phyloP scores from a whole-genome alignment of 768 basidiomycete species.

The Phylloporus sp. region DNA sequence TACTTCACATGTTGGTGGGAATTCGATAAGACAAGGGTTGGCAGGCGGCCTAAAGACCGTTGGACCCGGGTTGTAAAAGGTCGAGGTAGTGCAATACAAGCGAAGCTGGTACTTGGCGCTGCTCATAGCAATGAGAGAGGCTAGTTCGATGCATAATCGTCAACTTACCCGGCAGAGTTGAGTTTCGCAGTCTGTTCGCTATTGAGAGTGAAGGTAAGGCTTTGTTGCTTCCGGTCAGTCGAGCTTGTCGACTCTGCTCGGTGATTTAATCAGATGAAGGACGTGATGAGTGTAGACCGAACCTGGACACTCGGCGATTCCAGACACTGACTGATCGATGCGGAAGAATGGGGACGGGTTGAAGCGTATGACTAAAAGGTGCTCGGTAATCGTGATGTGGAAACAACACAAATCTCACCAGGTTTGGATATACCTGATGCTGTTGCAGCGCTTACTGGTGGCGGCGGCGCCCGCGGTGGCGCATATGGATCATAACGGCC shows the following conservation, averaged over 20 bases:
- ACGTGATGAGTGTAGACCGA: conserved; percentile 9
- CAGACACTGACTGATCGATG: conserved; percentile 60
- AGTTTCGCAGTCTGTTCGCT: conserved; percentile 62
- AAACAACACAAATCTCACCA: conserved; percentile 20
- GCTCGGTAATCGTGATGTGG: conserved; percentile 9
- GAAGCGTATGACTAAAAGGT: conserved; percentile 58
- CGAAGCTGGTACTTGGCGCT: conserved; percentile 77
- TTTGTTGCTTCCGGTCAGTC: conserved; percentile 69
- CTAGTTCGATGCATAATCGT: background rate
- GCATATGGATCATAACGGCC: conserved; percentile 65
- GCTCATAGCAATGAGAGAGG: conserved; percentile 10
- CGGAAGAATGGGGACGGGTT: conserved; percentile 76
- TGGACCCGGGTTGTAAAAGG: conserved; percentile 53
- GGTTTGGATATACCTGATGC: conserved; percentile 24
- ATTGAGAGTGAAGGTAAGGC: conserved; percentile 58
- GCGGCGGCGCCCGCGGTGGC: conserved; percentile 44
- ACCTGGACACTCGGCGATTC: conserved; percentile 77
- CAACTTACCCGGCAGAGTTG: conserved; percentile 47
- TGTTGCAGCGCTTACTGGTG: conserved; percentile 36
- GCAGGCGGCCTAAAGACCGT: conserved; percentile 47
- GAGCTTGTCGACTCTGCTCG: conserved; percentile 65
- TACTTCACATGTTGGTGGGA: conserved; percentile 88
- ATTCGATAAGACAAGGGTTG: conserved; percentile 75
- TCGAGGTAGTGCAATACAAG: conserved; percentile 83
- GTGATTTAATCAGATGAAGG: conserved; percentile 3